Evolutionary conservation across 169 alveolate genomes (phyloP), one percentile per base, ranked within the genome.

Genomic region (Neospora caninum): DNA sequence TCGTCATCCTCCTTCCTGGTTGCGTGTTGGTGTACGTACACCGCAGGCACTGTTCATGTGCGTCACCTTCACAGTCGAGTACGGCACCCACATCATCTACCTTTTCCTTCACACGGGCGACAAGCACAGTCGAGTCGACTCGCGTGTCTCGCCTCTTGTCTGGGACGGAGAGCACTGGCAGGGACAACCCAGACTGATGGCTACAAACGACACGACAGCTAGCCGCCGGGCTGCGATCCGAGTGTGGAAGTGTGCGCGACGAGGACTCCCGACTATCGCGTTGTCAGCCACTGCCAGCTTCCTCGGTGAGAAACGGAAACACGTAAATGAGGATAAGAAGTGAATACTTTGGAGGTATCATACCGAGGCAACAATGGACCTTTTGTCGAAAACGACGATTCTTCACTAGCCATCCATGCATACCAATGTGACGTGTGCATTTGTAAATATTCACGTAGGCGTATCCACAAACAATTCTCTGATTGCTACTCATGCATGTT

Each of bases 31-130:
- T 49, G 58, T 13, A 49, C 58, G 58, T 49, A 49, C 58, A 1
- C 84, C 43, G 38, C 84, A 73, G 84, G 84, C 84, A 2, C 20
- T 73, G 4, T 73, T 73, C 84, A 31, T 73, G 84, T 34, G 84
- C 43, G 84, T n/a, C 43, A 36, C 84, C 43, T 73, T 73, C 84
- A n/a, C 84, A 10, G 84, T n/a, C 27, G 84, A 31, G 45, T 73
- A 34, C 84, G 84, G 84, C 27, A 34, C 84, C 43, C 43, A 31
- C 39, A n/a, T 73, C 7, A n/a, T 73, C n/a, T 73, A 31, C 84
- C 39, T 36, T 18, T 73, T 73, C 20, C 84, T 73, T 1, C 84
- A 36, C 84, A 31, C 43, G 1, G 42, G 42, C 43, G 84, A 36
- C 38, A n/a, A 16, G n/a, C 73, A 27, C 25, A 7, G 31, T 64